phyloP scores from a whole-genome alignment of 305 asterid genomes.

The Fraxinus albicans region DNA sequence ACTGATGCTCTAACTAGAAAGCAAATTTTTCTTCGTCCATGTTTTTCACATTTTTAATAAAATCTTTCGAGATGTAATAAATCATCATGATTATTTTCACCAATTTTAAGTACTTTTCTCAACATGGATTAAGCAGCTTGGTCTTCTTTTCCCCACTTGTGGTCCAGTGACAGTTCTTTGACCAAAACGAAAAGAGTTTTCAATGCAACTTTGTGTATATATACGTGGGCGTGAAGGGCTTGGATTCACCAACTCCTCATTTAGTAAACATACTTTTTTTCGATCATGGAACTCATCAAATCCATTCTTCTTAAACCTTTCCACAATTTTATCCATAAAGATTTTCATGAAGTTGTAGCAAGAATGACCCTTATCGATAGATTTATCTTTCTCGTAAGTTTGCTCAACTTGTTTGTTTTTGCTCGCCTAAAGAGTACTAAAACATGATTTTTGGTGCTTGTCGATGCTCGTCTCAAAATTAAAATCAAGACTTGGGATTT shows the following conservation, averaged over 20 bases:
- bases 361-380: conserved; percentile 46
- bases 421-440: background rate
- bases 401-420: background rate
- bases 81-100: no score
- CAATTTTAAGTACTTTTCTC: no score
- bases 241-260: background rate
- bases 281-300: conserved; percentile 22
- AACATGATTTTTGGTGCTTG: background rate
- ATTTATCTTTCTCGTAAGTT: conserved; percentile 49
- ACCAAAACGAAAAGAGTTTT: background rate
- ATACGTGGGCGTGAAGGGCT: background rate
- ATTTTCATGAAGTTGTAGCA: conserved; percentile 36
- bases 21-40: no score
- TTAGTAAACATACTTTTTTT: conserved; percentile 6
- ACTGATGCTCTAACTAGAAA: no score
- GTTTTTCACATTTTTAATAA: no score
- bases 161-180: background rate
- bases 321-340: conserved; percentile 36
- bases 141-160: background rate
- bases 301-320: conserved; percentile 35
- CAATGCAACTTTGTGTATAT: background rate
- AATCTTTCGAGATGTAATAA: no score
- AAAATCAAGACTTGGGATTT: background rate
- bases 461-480: background rate
- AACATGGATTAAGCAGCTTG: no score